phyloP scores from a whole-genome alignment of 2,329 filamentous ascomycete species.

The Diaporthe ilicicola region DNA sequence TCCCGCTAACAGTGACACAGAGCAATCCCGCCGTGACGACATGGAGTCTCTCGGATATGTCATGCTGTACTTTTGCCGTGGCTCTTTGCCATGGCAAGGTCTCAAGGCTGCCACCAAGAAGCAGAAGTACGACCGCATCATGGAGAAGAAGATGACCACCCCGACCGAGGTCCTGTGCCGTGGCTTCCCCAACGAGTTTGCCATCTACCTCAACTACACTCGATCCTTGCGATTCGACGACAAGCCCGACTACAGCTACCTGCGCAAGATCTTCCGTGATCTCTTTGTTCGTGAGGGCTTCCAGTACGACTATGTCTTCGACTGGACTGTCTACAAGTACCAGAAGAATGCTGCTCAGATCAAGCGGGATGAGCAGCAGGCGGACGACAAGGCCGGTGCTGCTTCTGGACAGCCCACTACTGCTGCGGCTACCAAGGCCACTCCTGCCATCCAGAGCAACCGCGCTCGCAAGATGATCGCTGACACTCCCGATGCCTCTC shows the following conservation, averaged over 20 bases:
- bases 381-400: constrained; percentile 78
- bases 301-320: constrained; percentile 99
- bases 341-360: constrained; percentile 99
- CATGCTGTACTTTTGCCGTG: constrained; percentile 99
- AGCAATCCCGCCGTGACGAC: constrained; percentile 98
- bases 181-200: constrained; percentile 99
- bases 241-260: constrained; percentile 99
- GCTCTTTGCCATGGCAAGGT: constrained; percentile 98
- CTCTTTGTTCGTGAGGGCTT: constrained; percentile 98
- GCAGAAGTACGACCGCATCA: constrained; percentile 99
- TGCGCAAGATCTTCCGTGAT: constrained; percentile 99
- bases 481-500: constrained; percentile 77
- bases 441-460: constrained; percentile 74
- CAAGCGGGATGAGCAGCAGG: constrained; percentile 80
- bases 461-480: constrained; percentile 86
- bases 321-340: constrained; percentile 99
- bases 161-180: constrained; percentile 98
- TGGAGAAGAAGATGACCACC: constrained; percentile 99
- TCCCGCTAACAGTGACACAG: constrained; percentile 54
- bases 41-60: constrained; percentile 99
- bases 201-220: constrained; percentile 99
- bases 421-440: constrained; percentile 66
- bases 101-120: constrained; percentile 99
- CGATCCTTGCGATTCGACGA: constrained; percentile 98
- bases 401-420: constrained; percentile 69